Percentiles rank a stretch among this genome's conserved stretches.
phyloP scores from a whole-genome alignment of 169 alveolate species.

The Blepharisma undulans region DNA sequence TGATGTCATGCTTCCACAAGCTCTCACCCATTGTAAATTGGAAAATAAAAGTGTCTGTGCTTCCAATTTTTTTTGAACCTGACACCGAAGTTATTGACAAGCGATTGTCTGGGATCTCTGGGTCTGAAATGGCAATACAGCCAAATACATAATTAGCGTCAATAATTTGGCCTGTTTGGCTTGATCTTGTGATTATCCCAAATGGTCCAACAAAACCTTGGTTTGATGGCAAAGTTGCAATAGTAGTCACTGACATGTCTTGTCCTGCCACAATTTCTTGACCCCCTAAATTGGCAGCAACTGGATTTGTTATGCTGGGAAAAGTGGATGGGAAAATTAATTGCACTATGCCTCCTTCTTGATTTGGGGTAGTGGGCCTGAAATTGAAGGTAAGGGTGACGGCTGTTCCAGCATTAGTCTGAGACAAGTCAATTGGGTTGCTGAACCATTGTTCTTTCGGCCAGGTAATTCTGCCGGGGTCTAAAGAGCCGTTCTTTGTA shows the following conservation, averaged over 20 bases:
- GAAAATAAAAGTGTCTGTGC: background rate
- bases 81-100: background rate
- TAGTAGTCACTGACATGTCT: background rate
- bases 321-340: background rate
- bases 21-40: background rate
- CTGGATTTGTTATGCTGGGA: background rate
- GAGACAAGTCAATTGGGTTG: background rate
- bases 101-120: background rate
- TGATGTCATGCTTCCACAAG: background rate
- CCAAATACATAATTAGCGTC: background rate
- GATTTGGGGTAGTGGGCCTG: background rate
- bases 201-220: background rate
- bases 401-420: background rate
- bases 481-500: background rate
- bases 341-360: background rate
- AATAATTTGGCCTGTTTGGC: background rate
- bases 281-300: background rate
- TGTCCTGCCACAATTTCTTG: background rate
- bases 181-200: background rate
- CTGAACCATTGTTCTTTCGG: background rate
- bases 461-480: constrained; percentile 4
- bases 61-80: too few species aligned
- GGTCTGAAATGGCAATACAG: background rate
- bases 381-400: background rate
- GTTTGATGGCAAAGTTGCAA: background rate